Conservation (phyloP, 306 rosid genomes). For the Biancaea sappan region DNA sequence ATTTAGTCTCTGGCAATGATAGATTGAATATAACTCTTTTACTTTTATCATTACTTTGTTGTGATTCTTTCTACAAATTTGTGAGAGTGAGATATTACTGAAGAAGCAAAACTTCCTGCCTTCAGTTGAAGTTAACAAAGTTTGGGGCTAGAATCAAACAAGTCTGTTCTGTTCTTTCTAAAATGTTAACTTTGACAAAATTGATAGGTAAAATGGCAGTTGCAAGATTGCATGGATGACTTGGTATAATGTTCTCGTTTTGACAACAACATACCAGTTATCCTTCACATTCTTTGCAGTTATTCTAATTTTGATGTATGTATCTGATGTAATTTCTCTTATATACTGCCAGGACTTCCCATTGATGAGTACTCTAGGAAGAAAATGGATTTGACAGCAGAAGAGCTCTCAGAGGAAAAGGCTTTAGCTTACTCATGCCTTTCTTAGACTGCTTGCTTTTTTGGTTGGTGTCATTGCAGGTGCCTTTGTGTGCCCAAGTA, state of each 20-base stretch:
- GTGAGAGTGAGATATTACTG: too few relatives aligned
- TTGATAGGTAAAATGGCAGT: not conserved
- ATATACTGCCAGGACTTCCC: constrained; percentile 60
- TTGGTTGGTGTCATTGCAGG: constrained; percentile 1
- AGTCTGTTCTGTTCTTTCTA: too few relatives aligned
- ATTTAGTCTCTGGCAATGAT: not conserved
- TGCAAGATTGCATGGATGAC: not conserved
- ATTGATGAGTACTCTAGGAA: constrained; percentile 90
- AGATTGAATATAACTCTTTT: not conserved
- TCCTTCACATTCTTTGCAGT: not conserved
- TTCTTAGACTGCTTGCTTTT: constrained; percentile 41
- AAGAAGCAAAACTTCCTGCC: too few relatives aligned
- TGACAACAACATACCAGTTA: not conserved
- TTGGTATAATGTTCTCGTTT: not conserved
- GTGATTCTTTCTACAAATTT: not conserved
- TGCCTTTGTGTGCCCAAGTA: constrained; percentile 35
- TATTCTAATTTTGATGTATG: not conserved
- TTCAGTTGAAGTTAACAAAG: too few relatives aligned
- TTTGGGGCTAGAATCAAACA: not conserved
- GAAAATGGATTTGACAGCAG: constrained; percentile 83
- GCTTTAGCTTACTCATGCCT: constrained; percentile 92
- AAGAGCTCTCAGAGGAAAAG: constrained; percentile 89
- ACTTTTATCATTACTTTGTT: not conserved
- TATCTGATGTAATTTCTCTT: not conserved
- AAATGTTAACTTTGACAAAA: not conserved